Evolutionary conservation across 148 eudicot species (phyloP), one percentile per base, ranked within the genome.

Genomic region (Drosera capensis): DNA sequence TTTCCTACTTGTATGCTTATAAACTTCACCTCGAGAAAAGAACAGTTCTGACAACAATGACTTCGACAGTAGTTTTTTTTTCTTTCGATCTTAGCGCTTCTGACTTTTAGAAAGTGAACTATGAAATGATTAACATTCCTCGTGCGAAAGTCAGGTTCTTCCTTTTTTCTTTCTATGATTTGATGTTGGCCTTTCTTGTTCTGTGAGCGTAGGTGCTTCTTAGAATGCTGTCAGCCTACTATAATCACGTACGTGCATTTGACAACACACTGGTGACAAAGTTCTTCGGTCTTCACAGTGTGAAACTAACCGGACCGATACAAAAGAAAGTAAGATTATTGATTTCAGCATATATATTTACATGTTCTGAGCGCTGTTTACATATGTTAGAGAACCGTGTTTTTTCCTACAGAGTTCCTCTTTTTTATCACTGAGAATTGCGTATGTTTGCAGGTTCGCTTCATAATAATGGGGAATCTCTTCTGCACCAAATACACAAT

Each of bases 391-490:
- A 54, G 17, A n/a, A 28, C 31, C 11, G 11, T 34, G 2, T 34
- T 3, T 34, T 15, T 11, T 13, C 38, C 11, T 34, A 34, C n/a
- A 34, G 6, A 34, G 14, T 11, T 34, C 38, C 5, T 34, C n/a
- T 5, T 11, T 11, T 34, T 34, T 34, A 9, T 15, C n/a, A 34
- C 38, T 34, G 9, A 34, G 11, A 34, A 2, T 11, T 34, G 48
- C 47, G 26, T 13, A 43, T 48, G 46, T 3, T 45, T 58, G 34
- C 75, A 86, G 96, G 93, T 81, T 52, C 74, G 96, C 39, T 86
- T 86, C 63, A 87, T 86, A 26, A 71, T 86, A 37, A 86, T 86
- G 96, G 96, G 96, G 49, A 86, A 86, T 53, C 85, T 86, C 50
- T 80, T 86, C 65, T 78, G 87, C 61, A 76, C 93, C 8, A 80